Evolutionary conservation across 2,329 filamentous ascomycete species (phyloP).

Genomic region (Chalara sp.): DNA sequence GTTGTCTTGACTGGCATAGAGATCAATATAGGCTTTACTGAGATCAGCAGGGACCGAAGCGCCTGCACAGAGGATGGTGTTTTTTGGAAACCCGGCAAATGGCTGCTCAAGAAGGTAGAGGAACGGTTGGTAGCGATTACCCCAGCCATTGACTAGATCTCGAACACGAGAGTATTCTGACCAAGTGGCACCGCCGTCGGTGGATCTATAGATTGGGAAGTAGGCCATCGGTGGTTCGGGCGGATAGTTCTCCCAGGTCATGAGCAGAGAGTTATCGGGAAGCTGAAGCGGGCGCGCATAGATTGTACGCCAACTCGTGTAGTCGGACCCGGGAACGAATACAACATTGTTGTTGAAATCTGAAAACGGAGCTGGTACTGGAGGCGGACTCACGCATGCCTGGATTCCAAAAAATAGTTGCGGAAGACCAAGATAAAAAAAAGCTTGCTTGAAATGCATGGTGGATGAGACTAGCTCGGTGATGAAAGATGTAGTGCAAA

Average conservation of each 20-base stretch:
- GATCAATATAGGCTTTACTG: slow-evolving; percentile 55
- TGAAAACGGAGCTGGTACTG: background rate
- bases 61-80: slow-evolving; percentile 51
- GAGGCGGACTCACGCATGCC: background rate
- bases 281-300: slow-evolving; percentile 20
- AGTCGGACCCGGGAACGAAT: background rate
- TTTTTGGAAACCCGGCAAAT: slow-evolving; percentile 49
- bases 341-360: background rate
- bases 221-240: slow-evolving; percentile 37
- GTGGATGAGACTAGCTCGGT: background rate
- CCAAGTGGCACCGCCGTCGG: slow-evolving; percentile 50
- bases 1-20: slow-evolving; percentile 58
- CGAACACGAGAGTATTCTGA: slow-evolving; percentile 50
- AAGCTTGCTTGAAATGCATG: background rate
- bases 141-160: slow-evolving; percentile 34
- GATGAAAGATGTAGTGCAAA: background rate
- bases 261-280: slow-evolving; percentile 31
- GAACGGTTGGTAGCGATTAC: slow-evolving; percentile 59
- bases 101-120: slow-evolving; percentile 53
- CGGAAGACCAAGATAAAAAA: background rate
- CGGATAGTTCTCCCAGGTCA: slow-evolving; percentile 45
- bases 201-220: slow-evolving; percentile 44
- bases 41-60: slow-evolving; percentile 37
- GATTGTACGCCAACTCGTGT: background rate
- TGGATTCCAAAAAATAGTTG: background rate